Conservation (phyloP, 192 early-diverging fungal genomes). For the Coemansia sp. region DNA sequence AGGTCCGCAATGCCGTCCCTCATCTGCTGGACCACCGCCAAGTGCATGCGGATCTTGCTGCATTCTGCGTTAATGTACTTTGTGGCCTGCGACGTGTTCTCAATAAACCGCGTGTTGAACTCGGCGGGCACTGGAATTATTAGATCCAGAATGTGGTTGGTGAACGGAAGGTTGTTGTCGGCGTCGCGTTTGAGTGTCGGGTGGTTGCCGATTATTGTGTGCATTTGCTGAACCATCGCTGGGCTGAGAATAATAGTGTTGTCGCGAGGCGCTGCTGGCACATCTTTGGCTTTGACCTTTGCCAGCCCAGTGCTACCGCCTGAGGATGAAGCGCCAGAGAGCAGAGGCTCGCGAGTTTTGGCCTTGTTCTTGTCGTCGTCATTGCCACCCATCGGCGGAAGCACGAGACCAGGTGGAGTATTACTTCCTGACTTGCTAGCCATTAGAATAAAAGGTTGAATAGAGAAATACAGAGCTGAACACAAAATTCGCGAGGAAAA, state of each 20-base stretch:
- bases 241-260: conserved; percentile 40
- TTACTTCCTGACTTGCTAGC: conserved; percentile 2
- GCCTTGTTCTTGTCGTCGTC: conserved; percentile 10
- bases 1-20: conserved; percentile 19
- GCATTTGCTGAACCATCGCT: conserved; percentile 50
- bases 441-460: not conserved
- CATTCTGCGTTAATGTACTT: conserved; percentile 41
- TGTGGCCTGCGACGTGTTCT: conserved; percentile 37
- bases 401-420: not conserved
- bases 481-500: too few relatives aligned
- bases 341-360: conserved; percentile 10
- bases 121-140: conserved; percentile 27
- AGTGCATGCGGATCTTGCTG: conserved; percentile 33
- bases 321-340: not conserved
- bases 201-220: conserved; percentile 43
- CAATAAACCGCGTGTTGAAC: conserved; percentile 18
- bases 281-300: conserved; percentile 21
- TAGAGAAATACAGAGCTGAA: too few relatives aligned
- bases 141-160: conserved; percentile 44
- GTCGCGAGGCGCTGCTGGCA: conserved; percentile 12
- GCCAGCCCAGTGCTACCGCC: not conserved
- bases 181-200: conserved; percentile 37
- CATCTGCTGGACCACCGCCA: conserved; percentile 35
- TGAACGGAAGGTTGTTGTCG: conserved; percentile 52
- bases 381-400: not conserved